Evolutionary conservation across 2,329 filamentous ascomycete genomes (phyloP).

Genomic region (Talaromyces amestolkiae): DNA sequence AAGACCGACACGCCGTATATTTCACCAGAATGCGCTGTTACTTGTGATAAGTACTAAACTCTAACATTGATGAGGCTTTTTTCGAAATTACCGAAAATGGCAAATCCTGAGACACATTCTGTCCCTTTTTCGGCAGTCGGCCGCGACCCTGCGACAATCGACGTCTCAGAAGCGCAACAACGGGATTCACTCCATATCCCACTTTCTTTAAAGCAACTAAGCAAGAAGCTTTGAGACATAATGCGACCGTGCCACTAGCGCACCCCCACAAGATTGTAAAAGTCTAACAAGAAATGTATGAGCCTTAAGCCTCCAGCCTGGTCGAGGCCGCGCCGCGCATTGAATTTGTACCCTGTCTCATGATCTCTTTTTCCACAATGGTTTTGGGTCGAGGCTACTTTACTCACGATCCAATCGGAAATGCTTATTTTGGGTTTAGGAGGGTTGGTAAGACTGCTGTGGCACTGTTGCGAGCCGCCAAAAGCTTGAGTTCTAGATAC

Average conservation of each 20-base stretch:
- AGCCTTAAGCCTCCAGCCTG: not conserved
- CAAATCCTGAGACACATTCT: not conserved
- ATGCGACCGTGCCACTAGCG: not conserved
- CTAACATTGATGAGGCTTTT: not conserved
- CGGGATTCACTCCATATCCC: not conserved
- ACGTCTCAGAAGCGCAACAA: constrained; percentile 1
- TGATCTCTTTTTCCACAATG: not conserved
- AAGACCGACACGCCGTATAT: not conserved
- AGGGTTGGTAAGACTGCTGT: not conserved
- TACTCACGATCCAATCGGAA: not conserved
- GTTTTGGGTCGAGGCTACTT: not conserved
- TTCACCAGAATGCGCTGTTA: not conserved
- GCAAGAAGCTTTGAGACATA: not conserved
- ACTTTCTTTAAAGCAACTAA: not conserved
- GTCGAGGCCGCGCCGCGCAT: not conserved
- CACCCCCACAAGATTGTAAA: too few species aligned
- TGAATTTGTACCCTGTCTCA: constrained; percentile 4
- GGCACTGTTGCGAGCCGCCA: not conserved
- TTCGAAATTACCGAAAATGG: not conserved
- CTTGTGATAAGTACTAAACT: not conserved
- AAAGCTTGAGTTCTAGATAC: not conserved
- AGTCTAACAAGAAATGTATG: not conserved
- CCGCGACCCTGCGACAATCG: not conserved
- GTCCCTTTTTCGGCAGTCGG: not conserved
- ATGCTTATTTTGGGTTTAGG: not conserved